These are phyloP conservation scores for Pichia cephalocereana DNA, from an alignment of 805 yeast species.

Conservation along the genomic window DNA sequence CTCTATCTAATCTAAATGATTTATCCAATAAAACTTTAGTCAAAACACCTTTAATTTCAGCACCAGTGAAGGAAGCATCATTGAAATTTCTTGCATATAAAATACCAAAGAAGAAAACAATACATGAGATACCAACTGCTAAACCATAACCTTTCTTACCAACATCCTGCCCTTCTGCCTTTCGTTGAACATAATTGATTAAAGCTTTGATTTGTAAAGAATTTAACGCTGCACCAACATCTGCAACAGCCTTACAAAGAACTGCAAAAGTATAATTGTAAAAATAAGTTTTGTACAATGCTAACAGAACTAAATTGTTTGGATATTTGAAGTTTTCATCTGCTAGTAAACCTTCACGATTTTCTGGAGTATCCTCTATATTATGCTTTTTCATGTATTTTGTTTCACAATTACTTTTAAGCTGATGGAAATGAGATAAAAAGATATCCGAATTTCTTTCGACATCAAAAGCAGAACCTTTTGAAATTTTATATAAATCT, in stretches of 20 bases:
- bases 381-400: slow-evolving; percentile 27
- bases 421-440: slow-evolving; percentile 23
- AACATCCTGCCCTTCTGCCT: slow-evolving; percentile 34
- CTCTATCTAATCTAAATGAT: slow-evolving; percentile 50
- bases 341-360: slow-evolving; percentile 21
- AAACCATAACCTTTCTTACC: slow-evolving; percentile 62
- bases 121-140: slow-evolving; percentile 55
- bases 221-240: slow-evolving; percentile 43
- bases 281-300: slow-evolving; percentile 42
- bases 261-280: slow-evolving; percentile 34
- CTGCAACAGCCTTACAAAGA: slow-evolving; percentile 35
- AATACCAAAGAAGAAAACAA: slow-evolving; percentile 43
- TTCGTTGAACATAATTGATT: slow-evolving; percentile 52
- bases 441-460: slow-evolving; percentile 31
- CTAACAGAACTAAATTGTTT: slow-evolving; percentile 32
- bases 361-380: slow-evolving; percentile 26
- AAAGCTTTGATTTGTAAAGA: slow-evolving; percentile 61
- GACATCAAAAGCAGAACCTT: slow-evolving; percentile 29
- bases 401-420: slow-evolving; percentile 24
- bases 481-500: slow-evolving; percentile 46
- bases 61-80: slow-evolving; percentile 54
- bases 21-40: slow-evolving; percentile 65
- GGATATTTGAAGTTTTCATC: slow-evolving; percentile 34
- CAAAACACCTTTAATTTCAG: slow-evolving; percentile 58
- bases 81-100: slow-evolving; percentile 57